phyloP scores from a whole-genome alignment of 805 yeast species.

The Metschnikowia dekortorum region DNA sequence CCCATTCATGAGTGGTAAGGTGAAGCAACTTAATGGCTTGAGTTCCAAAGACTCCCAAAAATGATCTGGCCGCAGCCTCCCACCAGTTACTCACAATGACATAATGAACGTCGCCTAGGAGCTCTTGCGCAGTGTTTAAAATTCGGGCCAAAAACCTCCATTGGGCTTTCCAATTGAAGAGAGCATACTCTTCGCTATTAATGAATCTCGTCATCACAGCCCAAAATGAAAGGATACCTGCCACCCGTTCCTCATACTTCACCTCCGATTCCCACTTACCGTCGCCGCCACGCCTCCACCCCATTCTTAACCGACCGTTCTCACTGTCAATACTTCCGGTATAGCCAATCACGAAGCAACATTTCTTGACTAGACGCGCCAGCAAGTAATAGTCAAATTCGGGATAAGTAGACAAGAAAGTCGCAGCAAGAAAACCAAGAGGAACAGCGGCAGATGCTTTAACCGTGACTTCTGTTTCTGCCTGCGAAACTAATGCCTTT shows the following conservation, averaged over 20 bases:
- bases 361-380: constrained; percentile 86
- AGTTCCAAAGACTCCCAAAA: constrained; percentile 53
- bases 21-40: constrained; percentile 66
- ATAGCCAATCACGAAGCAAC: constrained; percentile 85
- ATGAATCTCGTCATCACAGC: constrained; percentile 59
- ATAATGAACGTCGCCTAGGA: constrained; percentile 66
- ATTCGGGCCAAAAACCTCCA: constrained; percentile 77
- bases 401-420: constrained; percentile 45
- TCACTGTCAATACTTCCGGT: constrained; percentile 72
- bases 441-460: constrained; percentile 77
- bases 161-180: constrained; percentile 34
- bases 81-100: constrained; percentile 80
- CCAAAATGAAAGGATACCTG: constrained; percentile 82
- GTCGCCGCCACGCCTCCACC: constrained; percentile 62
- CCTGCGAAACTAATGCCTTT: constrained; percentile 82
- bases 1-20: constrained; percentile 48
- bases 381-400: constrained; percentile 53
- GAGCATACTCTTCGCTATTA: constrained; percentile 17
- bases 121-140: constrained; percentile 49
- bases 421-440: constrained; percentile 60
- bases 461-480: constrained; percentile 86
- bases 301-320: constrained; percentile 80
- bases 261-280: constrained; percentile 58
- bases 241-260: constrained; percentile 77
- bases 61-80: constrained; percentile 70